Percentiles rank a stretch among this genome's conserved stretches.
Conservation (phyloP, 345 rosid genomes). For the Microthlaspi erraticum region DNA sequence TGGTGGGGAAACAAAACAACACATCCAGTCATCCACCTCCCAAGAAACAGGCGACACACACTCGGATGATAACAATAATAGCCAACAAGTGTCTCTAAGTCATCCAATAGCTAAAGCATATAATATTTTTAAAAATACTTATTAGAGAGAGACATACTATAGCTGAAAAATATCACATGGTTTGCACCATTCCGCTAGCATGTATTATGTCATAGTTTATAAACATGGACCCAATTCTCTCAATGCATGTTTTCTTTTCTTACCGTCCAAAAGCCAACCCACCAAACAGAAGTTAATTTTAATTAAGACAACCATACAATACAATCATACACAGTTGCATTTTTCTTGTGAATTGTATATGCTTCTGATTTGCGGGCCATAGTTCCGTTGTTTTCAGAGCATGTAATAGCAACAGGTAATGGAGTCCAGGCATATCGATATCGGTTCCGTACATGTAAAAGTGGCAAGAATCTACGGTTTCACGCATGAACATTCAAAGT, state of each 20-base stretch:
- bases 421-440: neutral
- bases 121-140: neutral
- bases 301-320: too few species aligned
- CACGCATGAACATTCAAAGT: neutral
- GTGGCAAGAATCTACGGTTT: neutral
- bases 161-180: slow-evolving; percentile 38
- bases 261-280: slow-evolving; percentile 38
- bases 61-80: slow-evolving; percentile 39
- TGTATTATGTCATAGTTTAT: slow-evolving; percentile 38
- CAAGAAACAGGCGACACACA: slow-evolving; percentile 48
- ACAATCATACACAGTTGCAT: neutral
- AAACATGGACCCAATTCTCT: slow-evolving; percentile 44
- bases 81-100: slow-evolving; percentile 41
- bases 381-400: neutral
- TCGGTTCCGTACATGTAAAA: neutral
- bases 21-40: slow-evolving; percentile 43
- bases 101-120: slow-evolving; percentile 18
- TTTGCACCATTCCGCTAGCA: slow-evolving; percentile 41
- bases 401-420: neutral
- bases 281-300: neutral
- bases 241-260: slow-evolving; percentile 38
- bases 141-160: slow-evolving; percentile 17
- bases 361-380: slow-evolving; percentile 2
- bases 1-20: slow-evolving; percentile 4
- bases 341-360: neutral